Evolutionary conservation across 768 basidiomycete genomes (phyloP).

Genomic region (Tremella yokohamensis): DNA sequence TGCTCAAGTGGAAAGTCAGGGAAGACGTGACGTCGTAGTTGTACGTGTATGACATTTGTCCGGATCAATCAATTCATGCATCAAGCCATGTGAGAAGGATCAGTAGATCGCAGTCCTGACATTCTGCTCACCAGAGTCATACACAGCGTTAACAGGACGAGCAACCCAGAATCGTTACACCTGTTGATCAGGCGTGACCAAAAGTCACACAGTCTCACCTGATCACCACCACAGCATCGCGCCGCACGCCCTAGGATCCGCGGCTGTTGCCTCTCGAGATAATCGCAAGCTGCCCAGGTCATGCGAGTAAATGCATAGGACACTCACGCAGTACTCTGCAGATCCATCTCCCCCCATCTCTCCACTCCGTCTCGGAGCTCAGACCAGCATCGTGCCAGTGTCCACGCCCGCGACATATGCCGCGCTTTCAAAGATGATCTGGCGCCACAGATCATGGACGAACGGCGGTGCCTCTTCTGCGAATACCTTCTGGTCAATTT

Average conservation of each 20-base stretch:
- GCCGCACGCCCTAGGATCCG: too few species aligned
- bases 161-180: background rate
- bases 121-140: background rate
- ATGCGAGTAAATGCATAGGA: background rate
- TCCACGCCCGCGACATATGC: constrained; percentile 84
- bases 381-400: constrained; percentile 75
- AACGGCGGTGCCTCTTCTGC: constrained; percentile 86
- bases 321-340: background rate
- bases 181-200: background rate
- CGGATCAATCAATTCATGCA: background rate
- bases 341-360: background rate
- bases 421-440: constrained; percentile 92
- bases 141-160: background rate
- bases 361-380: constrained; percentile 42
- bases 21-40: constrained; percentile 52
- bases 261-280: too few species aligned
- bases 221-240: too few species aligned
- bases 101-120: too few species aligned
- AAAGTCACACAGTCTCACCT: background rate
- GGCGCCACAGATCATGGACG: constrained; percentile 76
- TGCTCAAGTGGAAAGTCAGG: constrained; percentile 76
- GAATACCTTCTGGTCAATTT: constrained; percentile 61
- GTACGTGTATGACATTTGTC: background rate
- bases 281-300: too few species aligned
- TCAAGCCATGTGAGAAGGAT: too few species aligned